These are phyloP conservation scores for Kwoniella sp. DNA, from an alignment of 768 basidiomycete species.

Conservation along the genomic window DNA sequence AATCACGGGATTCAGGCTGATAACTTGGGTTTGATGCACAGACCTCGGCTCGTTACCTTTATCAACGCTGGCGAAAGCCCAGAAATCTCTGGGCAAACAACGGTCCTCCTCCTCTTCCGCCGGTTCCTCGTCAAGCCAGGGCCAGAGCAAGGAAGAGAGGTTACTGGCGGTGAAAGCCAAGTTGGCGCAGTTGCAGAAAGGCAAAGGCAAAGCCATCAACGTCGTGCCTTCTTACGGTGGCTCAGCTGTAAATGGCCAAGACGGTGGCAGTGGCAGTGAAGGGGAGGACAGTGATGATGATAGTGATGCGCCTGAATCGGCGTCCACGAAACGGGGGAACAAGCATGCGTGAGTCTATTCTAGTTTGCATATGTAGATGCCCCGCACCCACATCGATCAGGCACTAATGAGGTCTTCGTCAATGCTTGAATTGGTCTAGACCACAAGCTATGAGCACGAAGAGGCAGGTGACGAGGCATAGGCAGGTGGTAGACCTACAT, in stretches of 20 bases:
- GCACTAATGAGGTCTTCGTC: no score
- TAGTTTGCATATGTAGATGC: no score
- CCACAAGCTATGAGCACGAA: constrained; percentile 83
- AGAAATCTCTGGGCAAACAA: constrained; percentile 59
- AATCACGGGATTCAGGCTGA: no score
- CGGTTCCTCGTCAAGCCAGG: constrained; percentile 12
- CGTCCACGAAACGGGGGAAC: constrained; percentile 64
- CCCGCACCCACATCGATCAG: no score
- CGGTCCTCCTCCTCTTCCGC: constrained; percentile 10
- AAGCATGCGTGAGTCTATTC: constrained; percentile 94
- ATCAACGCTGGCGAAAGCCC: constrained; percentile 69
- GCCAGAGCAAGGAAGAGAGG: constrained; percentile 23
- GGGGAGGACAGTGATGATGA: constrained; percentile 29
- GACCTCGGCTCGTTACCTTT: constrained; percentile 60
- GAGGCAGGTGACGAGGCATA: constrained; percentile 72
- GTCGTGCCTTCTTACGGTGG: background rate
- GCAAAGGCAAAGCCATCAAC: constrained; percentile 56
- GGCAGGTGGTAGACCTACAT: constrained; percentile 70
- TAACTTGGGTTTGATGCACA: no score
- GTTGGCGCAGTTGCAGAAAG: constrained; percentile 42
- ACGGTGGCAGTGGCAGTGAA: constrained; percentile 25
- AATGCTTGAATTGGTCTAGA: no score
- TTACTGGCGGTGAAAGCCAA: constrained; percentile 54
- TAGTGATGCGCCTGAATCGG: constrained; percentile 58
- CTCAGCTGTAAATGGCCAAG: constrained; percentile 47